Base-by-base conservation (phyloP, 2,329 filamentous ascomycete genomes). In the Aspergillus texensis region DNA sequence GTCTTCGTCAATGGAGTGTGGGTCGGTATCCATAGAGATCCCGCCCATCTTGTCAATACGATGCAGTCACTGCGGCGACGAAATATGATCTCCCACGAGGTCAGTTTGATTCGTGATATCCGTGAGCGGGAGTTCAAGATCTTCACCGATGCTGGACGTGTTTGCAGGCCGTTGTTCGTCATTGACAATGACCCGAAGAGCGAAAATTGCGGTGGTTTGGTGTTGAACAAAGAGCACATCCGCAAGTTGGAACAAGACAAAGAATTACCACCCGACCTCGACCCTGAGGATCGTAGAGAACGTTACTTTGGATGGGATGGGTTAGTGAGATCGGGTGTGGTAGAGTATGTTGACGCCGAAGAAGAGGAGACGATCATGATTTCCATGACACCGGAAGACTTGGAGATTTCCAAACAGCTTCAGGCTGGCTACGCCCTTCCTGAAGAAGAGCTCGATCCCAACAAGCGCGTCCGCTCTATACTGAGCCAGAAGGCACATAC, bases 321-420 rank as follows among this genome's bases (percentile, higher is more conserved):
- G 21, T 83, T 99, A 46, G 88, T 97, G 50, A 87, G 90, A 62
- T 87, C 88, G 14, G 95, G 94, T 78, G 92, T 93, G 3, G 91
- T 99, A 43, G 95, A 99, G 76, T 98, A 97, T 74, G 87, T 99
- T 12, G 95, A 99, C 77, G 95, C 95, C 0, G 96, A 99, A 75
- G 96, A 99, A 82, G 95, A 99, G 77, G 96, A 99, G 78, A 96
- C 93, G 0, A 90, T 95, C 45, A 99, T 99, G 95, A 99, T 99
- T 74, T 93, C 94, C 78, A 99, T 99, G 94, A 96, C 93, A 0
- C 95, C 95, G 0, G 94, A 98, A 76, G 95, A 98, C 74, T 83
- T 99, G 43, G 93, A 97, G 65, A 87, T 88, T 26, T 93, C 89
- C 66, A 86, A 91, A 65, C 82, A 89, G 68, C 83, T 90, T 60